These are phyloP conservation scores for Onygena corvina DNA, from an alignment of 2,329 filamentous ascomycete genomes.

Conservation along the genomic window DNA sequence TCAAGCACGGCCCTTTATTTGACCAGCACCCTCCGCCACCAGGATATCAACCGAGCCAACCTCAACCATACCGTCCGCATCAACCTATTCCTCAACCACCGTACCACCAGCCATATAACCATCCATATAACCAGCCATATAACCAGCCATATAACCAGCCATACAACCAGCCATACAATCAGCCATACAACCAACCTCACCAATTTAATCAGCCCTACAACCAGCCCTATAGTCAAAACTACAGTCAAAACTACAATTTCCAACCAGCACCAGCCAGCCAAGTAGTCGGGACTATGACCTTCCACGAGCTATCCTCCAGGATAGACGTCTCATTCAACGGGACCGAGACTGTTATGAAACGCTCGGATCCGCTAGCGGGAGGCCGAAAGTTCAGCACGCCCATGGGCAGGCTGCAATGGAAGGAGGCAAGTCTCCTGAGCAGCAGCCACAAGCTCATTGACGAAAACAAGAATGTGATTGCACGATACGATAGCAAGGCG, in stretches of 20 bases:
- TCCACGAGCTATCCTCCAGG: conserved; percentile 15
- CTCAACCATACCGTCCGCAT: not conserved
- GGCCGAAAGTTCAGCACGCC: conserved; percentile 12
- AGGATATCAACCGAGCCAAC: not conserved
- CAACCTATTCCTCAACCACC: not conserved
- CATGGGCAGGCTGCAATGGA: conserved; percentile 15
- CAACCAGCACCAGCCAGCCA: not conserved
- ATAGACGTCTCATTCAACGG: conserved; percentile 12
- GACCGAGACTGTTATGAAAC: conserved; percentile 12
- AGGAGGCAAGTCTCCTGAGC: conserved; percentile 11
- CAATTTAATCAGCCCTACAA: not conserved
- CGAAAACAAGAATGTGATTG: conserved; percentile 11
- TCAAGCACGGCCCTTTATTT: not conserved
- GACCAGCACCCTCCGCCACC: not conserved
- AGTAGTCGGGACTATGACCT: conserved; percentile 10
- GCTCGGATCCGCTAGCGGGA: conserved; percentile 11
- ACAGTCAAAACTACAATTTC: not conserved
- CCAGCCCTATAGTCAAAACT: not conserved
- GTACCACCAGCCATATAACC: not conserved
- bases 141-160: not conserved
- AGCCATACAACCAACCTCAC: conserved; percentile 5
- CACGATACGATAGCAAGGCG: conserved; percentile 10
- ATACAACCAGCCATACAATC: not conserved
- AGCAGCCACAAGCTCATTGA: conserved; percentile 14
- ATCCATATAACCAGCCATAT: conserved; percentile 3